Base-by-base conservation (phyloP, 306 rosid species). In the Cucumis cinereus region DNA sequence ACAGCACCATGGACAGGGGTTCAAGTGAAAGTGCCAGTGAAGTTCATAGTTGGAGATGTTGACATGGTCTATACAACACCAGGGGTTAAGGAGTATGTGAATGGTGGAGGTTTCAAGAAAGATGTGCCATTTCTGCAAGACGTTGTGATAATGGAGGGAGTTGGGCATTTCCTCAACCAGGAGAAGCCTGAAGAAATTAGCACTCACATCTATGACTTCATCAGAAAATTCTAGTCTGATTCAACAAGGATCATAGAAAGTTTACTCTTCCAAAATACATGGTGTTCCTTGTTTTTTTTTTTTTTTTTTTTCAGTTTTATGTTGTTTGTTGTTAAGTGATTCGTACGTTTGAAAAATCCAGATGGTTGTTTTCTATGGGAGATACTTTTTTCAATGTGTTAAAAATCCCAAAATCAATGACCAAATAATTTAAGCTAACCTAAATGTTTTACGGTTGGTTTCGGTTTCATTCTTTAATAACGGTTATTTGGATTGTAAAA, bases 21-120 rank as follows among this genome's bases (percentile, higher is more conserved):
- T 43, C 54, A 86, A 79, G 77, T 92, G 3, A 84, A 83, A 71
- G 90, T 90, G 30, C 93, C 93, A 2, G 92, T 82, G 2, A 88
- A 90, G 89, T 88, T 83, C 47, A 83, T 92, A 6, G 91, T 88
- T 67, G 96, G 97, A n/a, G 93, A 92, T 50, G 47, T 77, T 17
- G 97, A 90, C 85, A 80, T 87, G 74, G 84, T 89, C 4, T 88
- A 87, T 17, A 86, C 86, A 45, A 84, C 85, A 23, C 82, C 80
- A 0, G 89, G 92, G 0, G 36, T 50, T 0, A 81, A 86, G 87
- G 96, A 90, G 52, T 92, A 84, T 79, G 82, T 90, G 61, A 87
- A 86, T 45, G 87, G 85, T 22, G 97, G 97, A 26, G 97, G 86
- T 47, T 74, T 90, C 60, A 87, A 90, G 83, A 86, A 67, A 77